These are phyloP conservation scores for Colletotrichum endophyticum DNA, from an alignment of 2,329 filamentous ascomycete species.

Conservation along the genomic window DNA sequence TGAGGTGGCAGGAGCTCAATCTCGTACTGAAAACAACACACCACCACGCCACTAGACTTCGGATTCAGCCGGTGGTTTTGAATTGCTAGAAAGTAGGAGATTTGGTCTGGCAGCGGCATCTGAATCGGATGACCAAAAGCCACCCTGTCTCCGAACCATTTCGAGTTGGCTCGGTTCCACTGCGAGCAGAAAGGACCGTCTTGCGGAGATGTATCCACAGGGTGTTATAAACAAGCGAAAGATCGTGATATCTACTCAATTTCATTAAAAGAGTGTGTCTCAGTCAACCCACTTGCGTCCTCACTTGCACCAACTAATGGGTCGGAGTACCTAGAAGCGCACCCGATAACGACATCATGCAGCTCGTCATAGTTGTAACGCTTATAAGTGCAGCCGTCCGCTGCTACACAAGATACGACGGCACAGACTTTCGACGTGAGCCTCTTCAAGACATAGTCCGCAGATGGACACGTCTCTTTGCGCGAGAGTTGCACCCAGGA, in stretches of 20 bases:
- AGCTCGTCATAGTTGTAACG: not conserved
- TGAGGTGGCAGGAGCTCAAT: not conserved
- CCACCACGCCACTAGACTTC: not conserved
- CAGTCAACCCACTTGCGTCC: rapidly evolving
- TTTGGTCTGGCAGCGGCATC: not conserved
- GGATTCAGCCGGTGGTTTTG: no score
- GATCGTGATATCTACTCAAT: not conserved
- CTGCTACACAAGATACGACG: not conserved
- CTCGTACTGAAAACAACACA: not conserved
- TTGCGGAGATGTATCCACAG: not conserved
- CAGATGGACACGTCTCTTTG: not conserved
- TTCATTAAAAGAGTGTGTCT: not conserved
- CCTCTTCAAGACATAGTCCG: rapidly evolving
- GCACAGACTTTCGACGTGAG: not conserved
- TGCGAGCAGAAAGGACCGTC: not conserved
- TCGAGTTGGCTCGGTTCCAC: not conserved
- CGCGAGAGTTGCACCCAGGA: not conserved
- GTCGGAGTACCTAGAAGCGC: not conserved
- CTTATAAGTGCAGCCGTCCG: not conserved
- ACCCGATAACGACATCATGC: not conserved
- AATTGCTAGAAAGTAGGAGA: not conserved
- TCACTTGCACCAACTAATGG: not conserved
- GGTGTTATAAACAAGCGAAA: not conserved
- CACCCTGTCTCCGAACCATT: not conserved
- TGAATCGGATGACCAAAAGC: not conserved